These are phyloP conservation scores for Ammopiptanthus mongolicus DNA, from an alignment of 306 rosid species.

Conservation along the genomic window DNA sequence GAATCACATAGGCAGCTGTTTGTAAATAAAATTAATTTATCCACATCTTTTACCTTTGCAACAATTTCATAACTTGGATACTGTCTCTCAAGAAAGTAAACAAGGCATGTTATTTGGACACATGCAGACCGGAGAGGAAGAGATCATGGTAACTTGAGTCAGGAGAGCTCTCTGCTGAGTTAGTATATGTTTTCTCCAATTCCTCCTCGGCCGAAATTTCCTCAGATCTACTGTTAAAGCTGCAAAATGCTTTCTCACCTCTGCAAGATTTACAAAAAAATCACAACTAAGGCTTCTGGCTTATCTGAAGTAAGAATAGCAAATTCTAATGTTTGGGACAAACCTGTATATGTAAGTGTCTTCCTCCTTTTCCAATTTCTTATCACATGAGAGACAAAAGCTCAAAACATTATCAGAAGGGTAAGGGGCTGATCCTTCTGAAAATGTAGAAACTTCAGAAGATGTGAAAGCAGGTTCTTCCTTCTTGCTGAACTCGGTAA, in stretches of 20 bases:
- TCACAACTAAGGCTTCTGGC: slow-evolving; percentile 6
- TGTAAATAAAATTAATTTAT: slow-evolving; percentile 30
- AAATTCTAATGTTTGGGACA: slow-evolving; percentile 13
- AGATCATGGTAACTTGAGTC: slow-evolving; percentile 59
- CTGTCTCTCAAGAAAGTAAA: slow-evolving; percentile 17
- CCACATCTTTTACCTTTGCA: slow-evolving; percentile 3
- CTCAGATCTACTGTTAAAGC: slow-evolving; percentile 46
- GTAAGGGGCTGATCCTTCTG: slow-evolving; percentile 24
- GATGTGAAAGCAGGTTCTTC: slow-evolving; percentile 40
- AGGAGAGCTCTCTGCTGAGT: slow-evolving; percentile 46
- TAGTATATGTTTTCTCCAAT: slow-evolving; percentile 32
- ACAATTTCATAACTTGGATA: slow-evolving; percentile 6
- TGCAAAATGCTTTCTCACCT: slow-evolving; percentile 65
- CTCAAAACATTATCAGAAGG: slow-evolving; percentile 24
- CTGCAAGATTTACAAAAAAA: slow-evolving; percentile 30
- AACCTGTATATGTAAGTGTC: slow-evolving; percentile 52
- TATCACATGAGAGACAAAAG: slow-evolving; percentile 52
- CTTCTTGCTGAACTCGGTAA: slow-evolving; percentile 35
- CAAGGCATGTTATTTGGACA: slow-evolving; percentile 26
- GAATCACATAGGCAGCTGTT: slow-evolving; percentile 40
- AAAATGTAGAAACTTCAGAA: slow-evolving; percentile 23
- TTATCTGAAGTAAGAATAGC: background rate
- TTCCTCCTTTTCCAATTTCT: slow-evolving; percentile 47
- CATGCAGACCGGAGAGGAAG: slow-evolving; percentile 52
- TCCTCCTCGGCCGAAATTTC: slow-evolving; percentile 42